Conservation (phyloP, 1,139 yeast genomes). For the Citeromyces hawaiiensis region DNA sequence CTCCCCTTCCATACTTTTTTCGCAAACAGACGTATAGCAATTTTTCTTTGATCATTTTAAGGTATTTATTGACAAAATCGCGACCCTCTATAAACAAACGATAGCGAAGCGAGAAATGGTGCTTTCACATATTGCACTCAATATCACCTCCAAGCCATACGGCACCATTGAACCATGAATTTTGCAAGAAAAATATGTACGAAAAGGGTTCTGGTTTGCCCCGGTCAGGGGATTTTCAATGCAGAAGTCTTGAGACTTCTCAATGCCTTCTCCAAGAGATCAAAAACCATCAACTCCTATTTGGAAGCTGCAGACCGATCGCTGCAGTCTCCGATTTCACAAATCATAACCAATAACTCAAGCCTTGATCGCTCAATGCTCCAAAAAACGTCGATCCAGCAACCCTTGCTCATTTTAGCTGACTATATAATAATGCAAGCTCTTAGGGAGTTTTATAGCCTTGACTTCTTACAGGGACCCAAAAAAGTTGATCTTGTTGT, state of each 20-base stretch:
- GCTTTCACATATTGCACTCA: not conserved
- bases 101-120: too few species aligned
- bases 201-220: constrained; percentile 10
- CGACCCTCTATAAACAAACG: too few species aligned
- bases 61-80: too few species aligned
- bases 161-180: not conserved
- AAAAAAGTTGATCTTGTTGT: constrained; percentile 11
- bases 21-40: too few species aligned
- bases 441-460: constrained; percentile 8
- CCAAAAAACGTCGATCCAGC: constrained; percentile 17
- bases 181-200: not conserved
- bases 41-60: too few species aligned
- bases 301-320: constrained; percentile 9
- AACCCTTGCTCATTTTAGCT: constrained; percentile 17
- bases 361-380: constrained; percentile 5
- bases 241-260: constrained; percentile 5
- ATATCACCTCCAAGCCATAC: not conserved
- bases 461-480: constrained; percentile 9
- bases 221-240: constrained; percentile 17
- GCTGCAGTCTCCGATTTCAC: constrained; percentile 5
- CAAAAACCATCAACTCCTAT: constrained; percentile 5
- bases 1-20: too few species aligned
- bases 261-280: constrained; percentile 4
- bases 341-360: not conserved
- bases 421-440: constrained; percentile 12